phyloP scores from a whole-genome alignment of 768 basidiomycete species.

The Mycena polygramma region DNA sequence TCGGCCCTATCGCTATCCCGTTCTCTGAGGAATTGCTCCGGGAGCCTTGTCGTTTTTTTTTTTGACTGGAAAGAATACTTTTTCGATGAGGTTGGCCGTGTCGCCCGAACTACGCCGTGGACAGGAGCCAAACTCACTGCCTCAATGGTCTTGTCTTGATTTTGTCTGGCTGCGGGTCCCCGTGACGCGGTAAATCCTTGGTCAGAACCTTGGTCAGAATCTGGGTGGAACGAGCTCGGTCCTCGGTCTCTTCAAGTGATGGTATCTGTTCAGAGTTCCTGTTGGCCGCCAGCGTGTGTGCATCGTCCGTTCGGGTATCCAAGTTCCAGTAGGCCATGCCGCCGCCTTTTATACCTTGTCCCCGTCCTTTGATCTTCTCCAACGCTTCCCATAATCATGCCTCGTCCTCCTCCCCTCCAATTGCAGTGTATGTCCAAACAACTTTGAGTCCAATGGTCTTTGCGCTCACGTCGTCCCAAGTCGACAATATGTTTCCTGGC shows the following conservation, averaged over 20 bases:
- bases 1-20: too few species aligned
- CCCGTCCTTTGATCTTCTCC: conserved; percentile 49
- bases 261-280: neutral
- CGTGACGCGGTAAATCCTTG: neutral
- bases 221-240: too few species aligned
- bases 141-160: too few species aligned
- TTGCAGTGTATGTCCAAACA: conserved; percentile 51
- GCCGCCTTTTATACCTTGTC: conserved; percentile 32
- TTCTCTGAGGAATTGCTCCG: too few species aligned
- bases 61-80: neutral
- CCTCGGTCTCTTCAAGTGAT: neutral
- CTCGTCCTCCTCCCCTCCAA: conserved; percentile 58
- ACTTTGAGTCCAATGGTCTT: neutral
- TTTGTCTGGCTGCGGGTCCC: neutral
- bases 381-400: conserved; percentile 50
- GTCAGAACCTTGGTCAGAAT: neutral
- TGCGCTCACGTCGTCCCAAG: conserved; percentile 33
- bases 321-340: conserved; percentile 8
- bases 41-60: neutral
- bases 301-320: conserved; percentile 21
- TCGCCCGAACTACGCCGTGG: neutral
- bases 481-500: conserved; percentile 50
- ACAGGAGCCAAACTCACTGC: neutral
- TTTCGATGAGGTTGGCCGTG: neutral
- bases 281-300: conserved; percentile 7